Percentiles rank a stretch among this genome's conserved stretches.
Evolutionary conservation across 257 asterid genomes (phyloP).

Genomic region (Eustoma russellianum): DNA sequence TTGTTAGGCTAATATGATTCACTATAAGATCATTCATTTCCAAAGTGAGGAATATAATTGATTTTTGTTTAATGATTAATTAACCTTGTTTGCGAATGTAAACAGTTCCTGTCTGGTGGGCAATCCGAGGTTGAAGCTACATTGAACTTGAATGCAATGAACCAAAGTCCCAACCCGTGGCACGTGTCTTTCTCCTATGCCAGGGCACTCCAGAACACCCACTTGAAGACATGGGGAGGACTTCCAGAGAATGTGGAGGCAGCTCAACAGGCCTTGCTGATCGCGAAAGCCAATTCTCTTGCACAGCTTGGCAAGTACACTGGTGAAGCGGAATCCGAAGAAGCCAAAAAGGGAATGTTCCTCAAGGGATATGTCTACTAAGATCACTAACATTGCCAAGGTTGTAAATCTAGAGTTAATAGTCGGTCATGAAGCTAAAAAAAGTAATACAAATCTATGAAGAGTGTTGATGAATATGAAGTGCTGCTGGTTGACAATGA

Average conservation of each 20-base stretch:
- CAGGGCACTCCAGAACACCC: slow-evolving; percentile 70
- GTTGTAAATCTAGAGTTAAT: too few relatives aligned
- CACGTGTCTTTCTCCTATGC: slow-evolving; percentile 76
- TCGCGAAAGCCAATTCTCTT: slow-evolving; percentile 62
- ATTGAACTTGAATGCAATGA: slow-evolving; percentile 70
- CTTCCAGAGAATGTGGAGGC: slow-evolving; percentile 55
- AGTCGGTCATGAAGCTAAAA: too few relatives aligned
- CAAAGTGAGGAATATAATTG: too few relatives aligned
- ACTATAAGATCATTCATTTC: too few relatives aligned
- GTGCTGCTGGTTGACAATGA: slow-evolving; percentile 3
- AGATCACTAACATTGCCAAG: slow-evolving; percentile 5
- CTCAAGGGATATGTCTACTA: slow-evolving; percentile 63
- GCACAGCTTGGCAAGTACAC: slow-evolving; percentile 82
- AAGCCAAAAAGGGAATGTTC: slow-evolving; percentile 67
- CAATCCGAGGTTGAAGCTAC: slow-evolving; percentile 83
- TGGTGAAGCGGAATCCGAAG: slow-evolving; percentile 66
- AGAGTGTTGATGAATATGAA: neutral
- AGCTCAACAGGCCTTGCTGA: slow-evolving; percentile 52
- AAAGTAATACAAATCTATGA: too few relatives aligned
- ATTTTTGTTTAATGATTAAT: too few relatives aligned
- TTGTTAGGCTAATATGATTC: too few relatives aligned
- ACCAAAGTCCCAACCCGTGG: slow-evolving; percentile 78
- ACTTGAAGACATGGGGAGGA: slow-evolving; percentile 75
- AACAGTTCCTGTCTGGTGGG: slow-evolving; percentile 75
- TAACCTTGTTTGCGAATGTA: too few relatives aligned